A percentile compares a stretch with the other conserved stretches of the same genome.
Conservation (phyloP, 2,329 filamentous ascomycete genomes). For the Phialemoniopsis sp. region DNA sequence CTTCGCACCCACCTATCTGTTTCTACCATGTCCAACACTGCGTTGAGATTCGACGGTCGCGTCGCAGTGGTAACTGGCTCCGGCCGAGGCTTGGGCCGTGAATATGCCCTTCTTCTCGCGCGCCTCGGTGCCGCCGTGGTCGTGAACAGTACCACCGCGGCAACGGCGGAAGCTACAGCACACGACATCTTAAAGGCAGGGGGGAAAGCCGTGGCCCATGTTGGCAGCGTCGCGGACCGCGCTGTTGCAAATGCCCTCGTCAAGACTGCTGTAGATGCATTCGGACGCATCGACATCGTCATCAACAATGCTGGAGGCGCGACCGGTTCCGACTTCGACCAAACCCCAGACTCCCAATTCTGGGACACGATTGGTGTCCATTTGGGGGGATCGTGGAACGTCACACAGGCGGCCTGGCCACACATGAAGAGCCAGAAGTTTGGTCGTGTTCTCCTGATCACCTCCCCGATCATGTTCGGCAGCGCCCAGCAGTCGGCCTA, state of each 20-base stretch:
- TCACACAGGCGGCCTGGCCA: slow-evolving; percentile 89
- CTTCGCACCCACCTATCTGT: too few relatives aligned
- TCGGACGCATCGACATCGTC: slow-evolving; percentile 86
- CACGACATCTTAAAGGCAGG: slow-evolving; percentile 82
- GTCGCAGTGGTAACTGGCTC: slow-evolving; percentile 86
- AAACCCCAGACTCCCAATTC: slow-evolving; percentile 93
- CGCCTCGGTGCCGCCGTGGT: slow-evolving; percentile 74
- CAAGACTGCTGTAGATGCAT: slow-evolving; percentile 75
- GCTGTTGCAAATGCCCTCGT: slow-evolving; percentile 97
- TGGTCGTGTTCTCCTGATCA: slow-evolving; percentile 92
- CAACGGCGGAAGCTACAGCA: too few relatives aligned
- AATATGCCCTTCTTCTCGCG: slow-evolving; percentile 85
- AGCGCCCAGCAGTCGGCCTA: slow-evolving; percentile 95
- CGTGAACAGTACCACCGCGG: slow-evolving; percentile 87
- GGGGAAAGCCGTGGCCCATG: slow-evolving; percentile 96
- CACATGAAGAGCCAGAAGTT: slow-evolving; percentile 99
- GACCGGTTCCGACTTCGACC: slow-evolving; percentile 95
- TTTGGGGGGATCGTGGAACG: slow-evolving; percentile 92
- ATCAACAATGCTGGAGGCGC: slow-evolving; percentile 98
- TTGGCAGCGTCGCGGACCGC: slow-evolving; percentile 89
- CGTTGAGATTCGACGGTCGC: slow-evolving; percentile 81
- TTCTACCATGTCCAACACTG: too few relatives aligned
- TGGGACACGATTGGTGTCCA: slow-evolving; percentile 96
- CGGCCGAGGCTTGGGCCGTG: slow-evolving; percentile 76
- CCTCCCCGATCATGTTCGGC: slow-evolving; percentile 91